phyloP scores from a whole-genome alignment of 2,329 filamentous ascomycete species.

The Curvularia verruculosa region DNA sequence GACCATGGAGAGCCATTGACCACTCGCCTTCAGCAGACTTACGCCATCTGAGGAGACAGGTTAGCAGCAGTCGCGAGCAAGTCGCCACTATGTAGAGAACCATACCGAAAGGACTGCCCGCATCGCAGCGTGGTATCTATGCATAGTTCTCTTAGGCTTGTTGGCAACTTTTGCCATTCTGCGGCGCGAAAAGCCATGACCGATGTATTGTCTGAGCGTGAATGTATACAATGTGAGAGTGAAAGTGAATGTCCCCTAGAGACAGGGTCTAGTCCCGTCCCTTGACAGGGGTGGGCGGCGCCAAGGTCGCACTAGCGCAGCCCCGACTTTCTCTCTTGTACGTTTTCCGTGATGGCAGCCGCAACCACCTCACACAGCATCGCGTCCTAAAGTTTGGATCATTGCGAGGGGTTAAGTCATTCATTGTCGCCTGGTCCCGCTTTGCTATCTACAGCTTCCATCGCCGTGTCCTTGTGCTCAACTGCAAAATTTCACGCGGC shows the following conservation, averaged over 20 bases:
- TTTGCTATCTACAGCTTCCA: slow-evolving; percentile 27
- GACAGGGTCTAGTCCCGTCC: slow-evolving; percentile 7
- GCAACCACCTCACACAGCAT: slow-evolving; percentile 22
- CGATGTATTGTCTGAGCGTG: not conserved
- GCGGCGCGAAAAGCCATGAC: slow-evolving; percentile 60
- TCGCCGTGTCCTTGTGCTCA: slow-evolving; percentile 13
- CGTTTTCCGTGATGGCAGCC: slow-evolving; percentile 19
- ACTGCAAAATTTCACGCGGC: slow-evolving; percentile 17
- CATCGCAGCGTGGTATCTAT: slow-evolving; percentile 94
- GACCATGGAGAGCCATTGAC: slow-evolving; percentile 85
- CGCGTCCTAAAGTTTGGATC: slow-evolving; percentile 24
- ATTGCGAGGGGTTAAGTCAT: slow-evolving; percentile 15
- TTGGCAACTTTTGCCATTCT: slow-evolving; percentile 86
- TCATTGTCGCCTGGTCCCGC: slow-evolving; percentile 14
- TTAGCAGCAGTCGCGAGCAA: slow-evolving; percentile 13
- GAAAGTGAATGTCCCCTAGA: slow-evolving; percentile 9
- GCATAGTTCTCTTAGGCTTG: slow-evolving; percentile 83
- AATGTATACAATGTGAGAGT: not conserved
- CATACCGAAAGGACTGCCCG: slow-evolving; percentile 84
- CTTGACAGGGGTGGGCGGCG: slow-evolving; percentile 18
- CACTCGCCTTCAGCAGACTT: slow-evolving; percentile 81
- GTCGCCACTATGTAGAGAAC: not conserved
- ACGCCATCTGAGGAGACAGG: slow-evolving; percentile 69
- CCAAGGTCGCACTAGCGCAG: slow-evolving; percentile 26
- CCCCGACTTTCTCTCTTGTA: slow-evolving; percentile 28